Base-by-base conservation (phyloP, 2,329 filamentous ascomycete species). In the Sarocladium kiliense region DNA sequence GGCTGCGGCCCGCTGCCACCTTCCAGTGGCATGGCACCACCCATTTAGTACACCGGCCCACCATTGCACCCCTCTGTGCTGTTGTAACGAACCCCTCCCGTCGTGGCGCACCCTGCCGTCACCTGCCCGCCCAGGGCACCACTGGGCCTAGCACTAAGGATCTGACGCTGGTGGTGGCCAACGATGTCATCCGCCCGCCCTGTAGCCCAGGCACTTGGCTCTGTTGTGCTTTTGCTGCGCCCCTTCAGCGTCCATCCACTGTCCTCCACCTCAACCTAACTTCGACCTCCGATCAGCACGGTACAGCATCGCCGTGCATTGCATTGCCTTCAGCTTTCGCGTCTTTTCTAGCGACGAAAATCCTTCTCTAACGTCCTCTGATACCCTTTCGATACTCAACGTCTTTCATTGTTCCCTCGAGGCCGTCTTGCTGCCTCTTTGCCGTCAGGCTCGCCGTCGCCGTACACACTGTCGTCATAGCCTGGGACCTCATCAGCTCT, bases 191-290 rank as follows among this genome's bases (percentile, higher is more conserved):
- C 44, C 30, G 44, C 44, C 10, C 14, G 25, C 19, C n/a, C 26
- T 36, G 47, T 23, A 51, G 47, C 47, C 23, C 30, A 51, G 47
- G 47, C 27, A 32, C 47, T 51, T 51, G 47, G 47, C 47, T 51
- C 47, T 51, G 30, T 10, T 36, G 47, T 27, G n/a, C 44, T 47
- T 3, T 12, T 47, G 30, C 47, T 51, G 47, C 47, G 47, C 47
- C 47, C 47, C 47, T 51, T 51, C 47, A 36, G 18, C 23, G 10
- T 23, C 19, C n/a, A 23, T 32, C 30, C 27, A 51, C 47, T 36
- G 25, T n/a, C 47, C 26, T 51, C 30, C 47, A 51, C 26, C 41
- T 51, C 12, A 16, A 36, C 11, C 27, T 36, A 11, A 36, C 47
- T 51, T 51, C 30, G 10, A 51, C 47, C 27, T 51, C 44, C 12